These are phyloP conservation scores for Chlamydomonas asymmetrica DNA, from an alignment of 139 green algal genomes.

Conservation along the genomic window DNA sequence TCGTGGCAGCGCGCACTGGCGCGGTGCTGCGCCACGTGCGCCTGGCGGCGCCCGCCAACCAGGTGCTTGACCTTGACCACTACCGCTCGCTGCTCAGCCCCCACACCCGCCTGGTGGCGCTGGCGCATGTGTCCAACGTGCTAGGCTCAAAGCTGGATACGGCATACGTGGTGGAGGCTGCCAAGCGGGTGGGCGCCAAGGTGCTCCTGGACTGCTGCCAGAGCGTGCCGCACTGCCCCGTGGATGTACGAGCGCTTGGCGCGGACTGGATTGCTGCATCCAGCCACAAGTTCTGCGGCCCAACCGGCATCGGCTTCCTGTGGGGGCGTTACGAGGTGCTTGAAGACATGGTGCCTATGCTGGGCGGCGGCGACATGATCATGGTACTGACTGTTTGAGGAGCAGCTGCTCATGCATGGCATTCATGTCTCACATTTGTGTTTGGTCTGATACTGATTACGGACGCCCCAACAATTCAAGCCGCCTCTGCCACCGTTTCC, in stretches of 20 bases:
- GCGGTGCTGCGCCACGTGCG: slow-evolving; percentile 71
- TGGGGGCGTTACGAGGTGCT: slow-evolving; percentile 91
- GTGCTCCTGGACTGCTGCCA: slow-evolving; percentile 97
- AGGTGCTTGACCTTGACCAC: slow-evolving; percentile 73
- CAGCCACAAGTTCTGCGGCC: slow-evolving; percentile 96
- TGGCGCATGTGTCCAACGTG: slow-evolving; percentile 95
- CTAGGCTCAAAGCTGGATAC: slow-evolving; percentile 75
- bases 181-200: slow-evolving; percentile 58
- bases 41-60: slow-evolving; percentile 62
- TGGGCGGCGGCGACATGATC: slow-evolving; percentile 99
- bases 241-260: slow-evolving; percentile 87
- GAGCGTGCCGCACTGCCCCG: slow-evolving; percentile 92
- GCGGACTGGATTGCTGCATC: slow-evolving; percentile 94
- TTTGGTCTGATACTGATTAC: too few relatives aligned
- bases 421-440: too few relatives aligned
- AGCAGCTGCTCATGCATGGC: too few relatives aligned
- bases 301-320: slow-evolving; percentile 97
- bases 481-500: too few relatives aligned
- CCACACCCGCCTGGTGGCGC: slow-evolving; percentile 81
- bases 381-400: slow-evolving; percentile 28
- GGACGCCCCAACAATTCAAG: too few relatives aligned
- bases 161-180: slow-evolving; percentile 59
- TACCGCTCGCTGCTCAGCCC: slow-evolving; percentile 46
- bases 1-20: slow-evolving; percentile 87
- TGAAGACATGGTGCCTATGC: slow-evolving; percentile 91